Evolutionary conservation across 352 stramenopile genomes (phyloP).

Genomic region (Globisporangium parvum): DNA sequence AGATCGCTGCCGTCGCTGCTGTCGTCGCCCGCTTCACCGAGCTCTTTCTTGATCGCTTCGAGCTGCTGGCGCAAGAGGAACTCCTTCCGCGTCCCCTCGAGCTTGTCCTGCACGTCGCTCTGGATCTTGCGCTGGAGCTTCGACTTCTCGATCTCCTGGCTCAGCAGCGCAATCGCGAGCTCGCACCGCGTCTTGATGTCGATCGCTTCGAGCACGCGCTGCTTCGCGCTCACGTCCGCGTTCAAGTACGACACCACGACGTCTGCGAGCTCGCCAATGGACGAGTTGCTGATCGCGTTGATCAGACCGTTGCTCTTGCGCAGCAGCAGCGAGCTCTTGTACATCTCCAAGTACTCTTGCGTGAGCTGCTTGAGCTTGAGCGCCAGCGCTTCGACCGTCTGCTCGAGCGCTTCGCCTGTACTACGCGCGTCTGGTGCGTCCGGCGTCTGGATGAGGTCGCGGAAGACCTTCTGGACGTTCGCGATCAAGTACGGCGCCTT

Average conservation of each 20-base stretch:
- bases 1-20: slow-evolving; percentile 34
- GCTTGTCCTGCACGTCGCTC: slow-evolving; percentile 61
- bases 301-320: slow-evolving; percentile 53
- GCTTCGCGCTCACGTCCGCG: slow-evolving; percentile 46
- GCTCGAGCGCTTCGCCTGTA: slow-evolving; percentile 10
- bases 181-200: slow-evolving; percentile 37
- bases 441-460: slow-evolving; percentile 9
- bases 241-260: slow-evolving; percentile 68
- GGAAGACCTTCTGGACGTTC: slow-evolving; percentile 27
- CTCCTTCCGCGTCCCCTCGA: slow-evolving; percentile 68
- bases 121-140: slow-evolving; percentile 66
- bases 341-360: slow-evolving; percentile 56
- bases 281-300: slow-evolving; percentile 56
- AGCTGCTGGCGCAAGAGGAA: slow-evolving; percentile 98
- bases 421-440: slow-evolving; percentile 9
- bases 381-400: slow-evolving; percentile 30
- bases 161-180: slow-evolving; percentile 38
- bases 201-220: slow-evolving; percentile 48
- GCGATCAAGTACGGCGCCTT: slow-evolving; percentile 56
- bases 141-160: slow-evolving; percentile 55
- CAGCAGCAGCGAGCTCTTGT: slow-evolving; percentile 51
- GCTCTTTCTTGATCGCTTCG: slow-evolving; percentile 99
- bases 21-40: slow-evolving; percentile 72
- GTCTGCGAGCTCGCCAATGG: slow-evolving; percentile 54
- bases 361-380: slow-evolving; percentile 57